Conservation (phyloP, 352 stramenopile genomes). For the Phytophthora palmivora region DNA sequence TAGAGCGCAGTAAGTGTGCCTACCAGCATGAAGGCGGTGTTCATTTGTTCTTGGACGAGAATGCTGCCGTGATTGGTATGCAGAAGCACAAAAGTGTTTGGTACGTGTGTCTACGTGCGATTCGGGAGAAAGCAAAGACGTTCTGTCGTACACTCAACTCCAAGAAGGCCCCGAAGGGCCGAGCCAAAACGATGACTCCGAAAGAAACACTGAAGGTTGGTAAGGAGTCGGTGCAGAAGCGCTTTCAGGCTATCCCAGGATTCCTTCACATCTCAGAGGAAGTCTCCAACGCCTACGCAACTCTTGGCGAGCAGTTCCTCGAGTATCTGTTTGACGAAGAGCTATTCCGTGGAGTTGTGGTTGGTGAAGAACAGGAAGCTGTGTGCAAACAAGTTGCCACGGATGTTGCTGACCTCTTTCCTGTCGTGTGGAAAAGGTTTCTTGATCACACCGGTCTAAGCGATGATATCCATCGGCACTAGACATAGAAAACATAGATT, state of each 20-base stretch:
- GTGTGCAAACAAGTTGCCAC: slow-evolving; percentile 35
- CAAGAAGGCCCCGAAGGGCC: slow-evolving; percentile 33
- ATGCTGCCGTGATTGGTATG: slow-evolving; percentile 76
- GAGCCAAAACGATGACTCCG: slow-evolving; percentile 21
- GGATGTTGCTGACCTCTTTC: slow-evolving; percentile 72
- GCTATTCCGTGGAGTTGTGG: slow-evolving; percentile 33
- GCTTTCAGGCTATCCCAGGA: slow-evolving; percentile 60
- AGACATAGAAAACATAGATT: slow-evolving; percentile 40
- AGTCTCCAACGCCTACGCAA: slow-evolving; percentile 45
- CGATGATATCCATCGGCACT: slow-evolving; percentile 46
- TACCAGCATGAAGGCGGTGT: slow-evolving; percentile 81
- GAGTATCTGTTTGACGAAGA: slow-evolving; percentile 58
- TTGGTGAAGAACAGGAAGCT: slow-evolving; percentile 34
- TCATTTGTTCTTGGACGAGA: slow-evolving; percentile 72
- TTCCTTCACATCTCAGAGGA: slow-evolving; percentile 62
- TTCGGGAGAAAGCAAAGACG: slow-evolving; percentile 83
- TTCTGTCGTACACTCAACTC: slow-evolving; percentile 52
- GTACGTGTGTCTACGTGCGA: slow-evolving; percentile 89
- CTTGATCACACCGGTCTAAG: slow-evolving; percentile 50
- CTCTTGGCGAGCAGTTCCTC: slow-evolving; percentile 69
- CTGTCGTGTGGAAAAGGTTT: slow-evolving; percentile 77
- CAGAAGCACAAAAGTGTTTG: slow-evolving; percentile 88
- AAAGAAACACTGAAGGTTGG: slow-evolving; percentile 27
- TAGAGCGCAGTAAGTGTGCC: slow-evolving; percentile 51
- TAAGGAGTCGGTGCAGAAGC: slow-evolving; percentile 48